Percentiles rank a stretch among this genome's conserved stretches.
Evolutionary conservation across 176 grass and related monocot genomes (phyloP).

Genomic region (Carex parvula): DNA sequence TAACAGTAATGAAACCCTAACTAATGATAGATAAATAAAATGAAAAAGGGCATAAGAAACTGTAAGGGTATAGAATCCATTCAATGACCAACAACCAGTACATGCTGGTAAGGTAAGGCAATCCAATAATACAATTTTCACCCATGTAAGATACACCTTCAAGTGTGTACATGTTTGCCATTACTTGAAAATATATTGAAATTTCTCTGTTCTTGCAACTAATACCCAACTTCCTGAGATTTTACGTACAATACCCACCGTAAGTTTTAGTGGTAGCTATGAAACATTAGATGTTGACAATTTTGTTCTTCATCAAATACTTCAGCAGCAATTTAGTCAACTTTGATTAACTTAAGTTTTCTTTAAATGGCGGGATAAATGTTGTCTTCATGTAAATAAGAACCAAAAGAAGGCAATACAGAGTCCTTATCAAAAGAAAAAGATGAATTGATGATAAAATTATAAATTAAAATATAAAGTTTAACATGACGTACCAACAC

Average conservation of each 20-base stretch:
- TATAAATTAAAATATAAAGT: not conserved
- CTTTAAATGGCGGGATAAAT: not conserved
- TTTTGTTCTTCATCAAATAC: not conserved
- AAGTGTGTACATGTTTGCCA: not conserved
- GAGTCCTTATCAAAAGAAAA: not conserved
- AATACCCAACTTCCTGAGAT: not conserved
- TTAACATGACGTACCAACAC: constrained; percentile 48
- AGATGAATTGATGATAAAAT: not conserved
- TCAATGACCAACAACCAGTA: not conserved
- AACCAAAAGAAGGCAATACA: constrained; percentile 1
- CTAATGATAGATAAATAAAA: not conserved
- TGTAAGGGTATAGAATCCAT: not conserved
- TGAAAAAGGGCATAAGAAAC: not conserved
- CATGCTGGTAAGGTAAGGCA: not conserved
- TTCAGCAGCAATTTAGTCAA: not conserved
- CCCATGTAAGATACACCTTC: not conserved
- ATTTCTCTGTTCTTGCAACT: not conserved
- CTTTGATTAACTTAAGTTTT: not conserved
- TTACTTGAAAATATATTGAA: not conserved
- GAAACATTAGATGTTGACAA: not conserved
- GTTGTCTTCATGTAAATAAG: not conserved
- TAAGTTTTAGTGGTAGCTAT: not conserved
- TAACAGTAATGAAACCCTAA: not conserved
- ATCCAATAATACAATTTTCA: not conserved
- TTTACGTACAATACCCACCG: not conserved